Evolutionary conservation across 257 asterid species (phyloP).

Genomic region (Scutellaria minor): DNA sequence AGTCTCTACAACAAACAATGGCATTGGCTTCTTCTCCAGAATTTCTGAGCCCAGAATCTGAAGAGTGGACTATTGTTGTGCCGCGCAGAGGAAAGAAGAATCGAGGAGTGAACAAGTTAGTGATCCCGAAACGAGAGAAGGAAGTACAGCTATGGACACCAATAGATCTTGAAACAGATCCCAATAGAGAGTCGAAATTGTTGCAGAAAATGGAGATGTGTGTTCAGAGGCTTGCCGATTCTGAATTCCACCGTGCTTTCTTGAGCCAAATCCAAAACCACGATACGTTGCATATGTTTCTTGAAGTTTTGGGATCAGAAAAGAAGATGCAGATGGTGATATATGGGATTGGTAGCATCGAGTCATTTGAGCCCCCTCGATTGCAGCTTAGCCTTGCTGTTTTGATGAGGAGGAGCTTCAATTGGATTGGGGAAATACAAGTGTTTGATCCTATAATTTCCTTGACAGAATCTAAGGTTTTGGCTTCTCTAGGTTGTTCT

Average conservation of each 20-base stretch:
- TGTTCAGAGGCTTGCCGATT: conserved; percentile 53
- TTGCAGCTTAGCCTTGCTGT: conserved; percentile 79
- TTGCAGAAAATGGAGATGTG: conserved; percentile 61
- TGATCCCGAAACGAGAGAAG: conserved; percentile 38
- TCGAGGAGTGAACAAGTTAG: conserved; percentile 30
- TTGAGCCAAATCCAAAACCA: conserved; percentile 53
- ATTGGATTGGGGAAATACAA: conserved; percentile 79
- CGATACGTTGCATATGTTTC: conserved; percentile 47
- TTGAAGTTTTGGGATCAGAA: conserved; percentile 57
- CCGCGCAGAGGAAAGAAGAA: conserved; percentile 70
- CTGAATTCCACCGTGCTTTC: conserved; percentile 54
- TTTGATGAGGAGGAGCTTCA: conserved; percentile 68
- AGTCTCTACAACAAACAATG: conserved; percentile 26
- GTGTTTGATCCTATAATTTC: conserved; percentile 88
- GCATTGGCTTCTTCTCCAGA: conserved; percentile 51
- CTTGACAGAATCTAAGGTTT: conserved; percentile 63
- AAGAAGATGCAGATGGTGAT: conserved; percentile 72
- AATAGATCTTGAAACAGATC: conserved; percentile 48
- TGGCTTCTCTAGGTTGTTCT: conserved; percentile 71
- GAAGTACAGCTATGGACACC: conserved; percentile 69
- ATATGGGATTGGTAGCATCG: conserved; percentile 94
- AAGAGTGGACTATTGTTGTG: conserved; percentile 77
- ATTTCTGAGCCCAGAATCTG: conserved; percentile 38
- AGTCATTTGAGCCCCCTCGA: conserved; percentile 69
- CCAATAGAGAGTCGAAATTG: conserved; percentile 61